Percentiles rank a stretch among this genome's conserved stretches.
phyloP scores from a whole-genome alignment of 1,139 yeast species.

The Schwanniomyces etchellsii region DNA sequence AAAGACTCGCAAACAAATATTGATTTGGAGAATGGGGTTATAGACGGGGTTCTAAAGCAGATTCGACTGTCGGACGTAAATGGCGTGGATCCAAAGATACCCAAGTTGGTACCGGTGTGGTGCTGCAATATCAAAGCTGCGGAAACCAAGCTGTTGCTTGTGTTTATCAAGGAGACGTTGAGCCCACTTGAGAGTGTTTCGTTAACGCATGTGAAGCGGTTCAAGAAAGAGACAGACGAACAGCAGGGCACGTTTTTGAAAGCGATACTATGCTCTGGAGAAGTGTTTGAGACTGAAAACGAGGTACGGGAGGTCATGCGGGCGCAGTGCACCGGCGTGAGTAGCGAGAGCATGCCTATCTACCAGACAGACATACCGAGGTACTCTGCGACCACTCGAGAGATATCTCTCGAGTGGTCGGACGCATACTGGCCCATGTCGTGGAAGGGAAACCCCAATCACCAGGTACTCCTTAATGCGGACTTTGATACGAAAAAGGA shows the following conservation, averaged over 20 bases:
- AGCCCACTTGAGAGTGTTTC: slow-evolving; percentile 20
- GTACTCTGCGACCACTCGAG: slow-evolving; percentile 56
- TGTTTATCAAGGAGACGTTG: slow-evolving; percentile 22
- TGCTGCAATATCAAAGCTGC: slow-evolving; percentile 31
- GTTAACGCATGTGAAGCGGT: slow-evolving; percentile 30
- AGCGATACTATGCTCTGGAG: slow-evolving; percentile 25
- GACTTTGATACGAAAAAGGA: slow-evolving; percentile 43
- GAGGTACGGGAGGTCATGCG: slow-evolving; percentile 12
- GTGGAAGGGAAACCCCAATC: slow-evolving; percentile 91
- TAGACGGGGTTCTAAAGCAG: slow-evolving; percentile 46
- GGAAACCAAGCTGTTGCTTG: slow-evolving; percentile 22
- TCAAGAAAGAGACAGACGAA: slow-evolving; percentile 13
- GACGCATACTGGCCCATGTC: slow-evolving; percentile 73
- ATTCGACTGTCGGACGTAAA: slow-evolving; percentile 24
- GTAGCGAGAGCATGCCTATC: slow-evolving; percentile 8
- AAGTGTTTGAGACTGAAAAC: slow-evolving; percentile 10
- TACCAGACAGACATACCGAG: slow-evolving; percentile 8
- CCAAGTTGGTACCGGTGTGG: slow-evolving; percentile 51
- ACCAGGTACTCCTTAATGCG: slow-evolving; percentile 58
- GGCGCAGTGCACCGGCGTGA: slow-evolving; percentile 8
- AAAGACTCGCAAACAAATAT: slow-evolving; percentile 4
- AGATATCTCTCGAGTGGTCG: slow-evolving; percentile 61
- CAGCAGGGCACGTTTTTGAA: no score
- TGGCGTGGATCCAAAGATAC: slow-evolving; percentile 21
- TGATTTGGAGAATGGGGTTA: slow-evolving; percentile 44